Base-by-base conservation (phyloP, 1,284 basidiomycete species). In the Coniferiporia sulphurascens region DNA sequence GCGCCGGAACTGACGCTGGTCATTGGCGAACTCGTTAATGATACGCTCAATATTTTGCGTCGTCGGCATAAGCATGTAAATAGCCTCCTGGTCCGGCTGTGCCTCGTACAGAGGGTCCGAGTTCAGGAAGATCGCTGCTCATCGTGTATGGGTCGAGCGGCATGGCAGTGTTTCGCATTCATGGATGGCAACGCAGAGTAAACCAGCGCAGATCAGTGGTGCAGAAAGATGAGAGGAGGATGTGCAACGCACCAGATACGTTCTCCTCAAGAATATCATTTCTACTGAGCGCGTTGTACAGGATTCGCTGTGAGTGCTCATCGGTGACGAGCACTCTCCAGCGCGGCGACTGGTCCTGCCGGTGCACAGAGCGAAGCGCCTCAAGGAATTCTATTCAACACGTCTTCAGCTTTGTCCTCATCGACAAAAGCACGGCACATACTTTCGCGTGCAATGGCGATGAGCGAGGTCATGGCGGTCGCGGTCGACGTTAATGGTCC, bases 321-420 rank as follows among this genome's bases (percentile, higher is more conserved):
- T 99, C 96, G 46, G 98, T 91, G 62, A 99, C 93, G 52, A 99
- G 83, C 67, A 96, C 89, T 83, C 99, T 99, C 96, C 96, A 99
- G 81, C 83, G 77, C 60, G 83, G 83, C 7, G 86, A 83, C 1
- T 91, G 90, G 68, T 91, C 86, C 50, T 58, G 57, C 15, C 27
- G 27, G 27, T 62, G 46, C 68, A 93, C 84, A 52, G 87, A 89
- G 71, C 88, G 82, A 69, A 93, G 87, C 27, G 87, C 85, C 58
- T 91, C 86, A 59, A 93, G 78, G 70, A 92, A 90, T 69, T 86
- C 89, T 93, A 67, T 22, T 52, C 41, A 52, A n/a, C 12, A n/a
- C 12, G 34, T 22, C 8, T 52, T 41, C 4, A 38, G 38, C 4
- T 15, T 34, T 22, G 41, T 27, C 45, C 12, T 48, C 45, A 48